These are phyloP conservation scores for Suillus americanus DNA, from an alignment of 768 basidiomycete species.

Conservation along the genomic window DNA sequence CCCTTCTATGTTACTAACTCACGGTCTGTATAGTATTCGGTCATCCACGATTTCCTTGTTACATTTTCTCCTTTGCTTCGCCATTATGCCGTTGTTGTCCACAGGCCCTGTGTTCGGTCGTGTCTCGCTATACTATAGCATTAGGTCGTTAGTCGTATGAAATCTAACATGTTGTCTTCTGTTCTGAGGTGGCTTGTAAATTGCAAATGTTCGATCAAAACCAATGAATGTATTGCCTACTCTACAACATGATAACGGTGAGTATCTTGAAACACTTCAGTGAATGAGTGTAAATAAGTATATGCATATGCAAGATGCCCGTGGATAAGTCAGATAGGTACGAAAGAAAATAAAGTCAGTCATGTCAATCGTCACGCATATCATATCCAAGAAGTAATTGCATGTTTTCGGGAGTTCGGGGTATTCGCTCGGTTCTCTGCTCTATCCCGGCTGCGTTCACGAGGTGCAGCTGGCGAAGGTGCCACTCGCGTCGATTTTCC, in stretches of 20 bases:
- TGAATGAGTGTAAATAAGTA: constrained; percentile 1
- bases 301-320: constrained; percentile 1
- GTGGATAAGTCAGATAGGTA: neutral
- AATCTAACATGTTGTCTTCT: neutral
- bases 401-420: neutral
- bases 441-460: constrained; percentile 20
- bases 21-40: constrained; percentile 29
- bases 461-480: neutral
- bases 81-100: constrained; percentile 1
- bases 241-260: neutral
- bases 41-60: constrained; percentile 24
- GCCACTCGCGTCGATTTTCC: neutral
- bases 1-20: constrained; percentile 31
- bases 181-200: neutral
- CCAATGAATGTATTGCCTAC: neutral
- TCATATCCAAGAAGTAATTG: constrained; percentile 5
- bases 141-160: constrained; percentile 7
- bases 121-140: constrained; percentile 4
- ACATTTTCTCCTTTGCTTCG: constrained; percentile 17
- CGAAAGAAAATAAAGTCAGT: neutral
- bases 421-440: neutral
- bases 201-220: neutral
- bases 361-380: neutral
- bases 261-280: neutral
- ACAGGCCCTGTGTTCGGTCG: neutral